These are phyloP conservation scores for Lolium perenne DNA, from an alignment of 176 grass and related monocot species.

Conservation along the genomic window DNA sequence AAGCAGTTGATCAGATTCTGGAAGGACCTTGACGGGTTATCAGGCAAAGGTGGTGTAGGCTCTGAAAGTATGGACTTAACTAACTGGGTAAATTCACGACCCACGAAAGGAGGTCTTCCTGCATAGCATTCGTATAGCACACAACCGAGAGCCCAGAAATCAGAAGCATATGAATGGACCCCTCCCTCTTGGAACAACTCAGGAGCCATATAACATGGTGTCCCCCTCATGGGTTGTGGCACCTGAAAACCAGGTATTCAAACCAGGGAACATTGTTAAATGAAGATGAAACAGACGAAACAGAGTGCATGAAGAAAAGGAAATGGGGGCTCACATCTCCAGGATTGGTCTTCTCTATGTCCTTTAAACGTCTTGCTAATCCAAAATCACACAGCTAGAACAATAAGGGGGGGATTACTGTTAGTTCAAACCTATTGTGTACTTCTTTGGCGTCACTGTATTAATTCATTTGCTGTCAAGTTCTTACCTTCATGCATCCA, in stretches of 20 bases:
- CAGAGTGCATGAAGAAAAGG: slow-evolving; percentile 13
- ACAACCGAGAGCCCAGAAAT: slow-evolving; percentile 99
- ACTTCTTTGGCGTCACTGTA: slow-evolving; percentile 22
- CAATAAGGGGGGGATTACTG: slow-evolving; percentile 22
- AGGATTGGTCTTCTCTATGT: slow-evolving; percentile 70
- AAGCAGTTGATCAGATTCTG: slow-evolving; percentile 85
- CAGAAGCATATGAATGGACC: slow-evolving; percentile 94
- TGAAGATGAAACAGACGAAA: slow-evolving; percentile 28
- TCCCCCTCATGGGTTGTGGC: slow-evolving; percentile 84
- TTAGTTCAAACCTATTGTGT: slow-evolving; percentile 28
- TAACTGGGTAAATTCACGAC: slow-evolving; percentile 82
- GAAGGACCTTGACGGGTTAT: slow-evolving; percentile 80
- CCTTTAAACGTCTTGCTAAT: slow-evolving; percentile 86
- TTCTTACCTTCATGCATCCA: slow-evolving; percentile 91
- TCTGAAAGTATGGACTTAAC: slow-evolving; percentile 94
- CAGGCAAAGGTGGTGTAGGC: slow-evolving; percentile 79
- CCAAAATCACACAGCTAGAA: slow-evolving; percentile 95
- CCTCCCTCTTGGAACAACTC: slow-evolving; percentile 95
- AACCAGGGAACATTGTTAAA: slow-evolving; percentile 18
- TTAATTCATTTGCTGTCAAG: slow-evolving; percentile 25
- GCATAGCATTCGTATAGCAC: slow-evolving; percentile 95
- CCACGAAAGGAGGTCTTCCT: slow-evolving; percentile 79
- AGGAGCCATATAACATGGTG: slow-evolving; percentile 98
- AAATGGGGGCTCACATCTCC: slow-evolving; percentile 57
- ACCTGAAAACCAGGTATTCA: slow-evolving; percentile 55